phyloP scores from a whole-genome alignment of 2,329 filamentous ascomycete genomes.

The Apiospora sp. region DNA sequence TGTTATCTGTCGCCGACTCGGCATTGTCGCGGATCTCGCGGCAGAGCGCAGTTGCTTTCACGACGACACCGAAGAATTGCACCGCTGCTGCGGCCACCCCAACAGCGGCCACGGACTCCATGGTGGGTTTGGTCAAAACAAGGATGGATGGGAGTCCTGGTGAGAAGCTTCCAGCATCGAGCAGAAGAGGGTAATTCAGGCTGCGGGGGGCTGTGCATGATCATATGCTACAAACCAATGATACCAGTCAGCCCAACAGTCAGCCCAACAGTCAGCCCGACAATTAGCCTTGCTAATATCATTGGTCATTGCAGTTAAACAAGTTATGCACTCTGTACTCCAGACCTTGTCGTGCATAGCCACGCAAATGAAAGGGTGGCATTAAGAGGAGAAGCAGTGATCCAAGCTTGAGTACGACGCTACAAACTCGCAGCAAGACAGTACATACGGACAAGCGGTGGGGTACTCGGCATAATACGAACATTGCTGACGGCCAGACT shows the following conservation, averaged over 20 bases:
- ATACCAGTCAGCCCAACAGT: not conserved
- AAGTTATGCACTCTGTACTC: not conserved
- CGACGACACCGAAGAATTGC: not conserved
- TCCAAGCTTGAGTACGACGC: too few relatives aligned
- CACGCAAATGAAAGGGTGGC: not conserved
- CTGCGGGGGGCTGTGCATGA: not conserved
- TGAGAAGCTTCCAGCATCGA: not conserved
- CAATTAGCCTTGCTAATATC: not conserved
- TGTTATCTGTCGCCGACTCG: not conserved
- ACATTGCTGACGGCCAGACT: too few relatives aligned
- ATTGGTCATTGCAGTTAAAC: not conserved
- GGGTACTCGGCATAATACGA: too few relatives aligned
- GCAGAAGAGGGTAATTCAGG: not conserved
- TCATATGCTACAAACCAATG: not conserved
- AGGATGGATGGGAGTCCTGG: not conserved
- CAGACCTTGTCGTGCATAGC: not conserved
- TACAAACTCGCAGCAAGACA: too few relatives aligned
- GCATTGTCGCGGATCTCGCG: not conserved
- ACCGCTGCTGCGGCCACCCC: not conserved
- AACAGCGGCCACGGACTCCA: conserved; percentile 3
- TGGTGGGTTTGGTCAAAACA: not conserved
- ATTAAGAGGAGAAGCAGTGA: too few relatives aligned
- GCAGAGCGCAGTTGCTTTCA: not conserved
- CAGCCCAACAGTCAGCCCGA: not conserved
- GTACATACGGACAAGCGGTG: too few relatives aligned